These are phyloP conservation scores for Geotrichum cucujoidarum DNA, from an alignment of 1,139 yeast species.

Conservation along the genomic window DNA sequence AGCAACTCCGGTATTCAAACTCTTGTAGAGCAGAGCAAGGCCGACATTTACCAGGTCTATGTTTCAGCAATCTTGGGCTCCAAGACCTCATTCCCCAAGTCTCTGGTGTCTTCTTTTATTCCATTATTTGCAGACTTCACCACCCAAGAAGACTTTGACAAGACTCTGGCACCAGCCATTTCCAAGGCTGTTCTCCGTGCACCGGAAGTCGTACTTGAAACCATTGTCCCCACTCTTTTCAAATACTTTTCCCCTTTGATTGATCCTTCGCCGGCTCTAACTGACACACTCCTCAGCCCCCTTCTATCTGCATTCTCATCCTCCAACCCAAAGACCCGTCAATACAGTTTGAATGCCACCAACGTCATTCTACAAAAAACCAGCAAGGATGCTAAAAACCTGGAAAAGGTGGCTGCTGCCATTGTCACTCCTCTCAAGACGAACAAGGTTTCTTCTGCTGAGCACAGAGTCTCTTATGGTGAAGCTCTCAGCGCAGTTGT, in stretches of 20 bases:
- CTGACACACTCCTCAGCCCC: conserved; percentile 50
- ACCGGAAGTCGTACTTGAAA: conserved; percentile 63
- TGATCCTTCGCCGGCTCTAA: conserved; percentile 43
- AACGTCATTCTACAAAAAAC: conserved; percentile 23
- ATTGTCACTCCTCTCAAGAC: conserved; percentile 47
- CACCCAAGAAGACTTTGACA: conserved; percentile 42
- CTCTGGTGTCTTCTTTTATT: conserved; percentile 37
- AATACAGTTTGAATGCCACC: conserved; percentile 47
- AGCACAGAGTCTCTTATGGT: conserved; percentile 53
- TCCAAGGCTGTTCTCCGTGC: conserved; percentile 79
- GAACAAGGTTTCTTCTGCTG: conserved; percentile 52
- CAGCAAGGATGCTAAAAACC: conserved; percentile 26
- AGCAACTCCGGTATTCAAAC: conserved; percentile 27
- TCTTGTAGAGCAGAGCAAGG: conserved; percentile 22
- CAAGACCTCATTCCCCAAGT: conserved; percentile 25
- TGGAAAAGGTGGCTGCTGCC: conserved; percentile 45
- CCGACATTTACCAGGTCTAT: conserved; percentile 28
- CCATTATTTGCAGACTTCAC: conserved; percentile 45
- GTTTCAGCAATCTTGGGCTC: conserved; percentile 32
- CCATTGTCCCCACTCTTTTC: conserved; percentile 49
- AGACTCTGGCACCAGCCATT: conserved; percentile 51
- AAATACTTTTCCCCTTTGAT: conserved; percentile 36
- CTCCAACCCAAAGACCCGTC: conserved; percentile 60
- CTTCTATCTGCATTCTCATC: conserved; percentile 66
- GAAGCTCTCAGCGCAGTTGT: conserved; percentile 36